Evolutionary conservation across 2,329 filamentous ascomycete species (phyloP).

Genomic region (Tolypocladium tropicale): DNA sequence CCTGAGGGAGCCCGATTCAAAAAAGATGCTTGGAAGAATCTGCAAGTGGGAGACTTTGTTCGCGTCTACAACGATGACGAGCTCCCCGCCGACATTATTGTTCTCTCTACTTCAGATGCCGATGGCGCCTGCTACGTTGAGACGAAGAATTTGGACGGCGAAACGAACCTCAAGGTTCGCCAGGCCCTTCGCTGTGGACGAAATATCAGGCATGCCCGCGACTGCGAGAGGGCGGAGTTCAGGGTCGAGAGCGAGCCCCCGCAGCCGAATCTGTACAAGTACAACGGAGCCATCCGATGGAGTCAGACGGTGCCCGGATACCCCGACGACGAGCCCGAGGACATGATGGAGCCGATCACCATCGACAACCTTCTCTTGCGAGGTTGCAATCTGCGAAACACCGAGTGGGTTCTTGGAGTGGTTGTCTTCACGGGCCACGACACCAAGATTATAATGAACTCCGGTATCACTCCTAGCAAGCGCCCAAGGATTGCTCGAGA

Average conservation of each 20-base stretch:
- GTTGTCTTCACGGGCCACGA: constrained; percentile 93
- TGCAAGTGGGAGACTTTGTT: constrained; percentile 92
- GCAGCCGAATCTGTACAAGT: constrained; percentile 90
- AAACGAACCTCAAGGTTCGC: constrained; percentile 94
- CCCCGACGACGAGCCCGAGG: constrained; percentile 49
- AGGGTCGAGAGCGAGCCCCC: constrained; percentile 81
- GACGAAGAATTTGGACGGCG: constrained; percentile 95
- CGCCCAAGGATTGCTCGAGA: constrained; percentile 83
- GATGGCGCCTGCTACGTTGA: constrained; percentile 96
- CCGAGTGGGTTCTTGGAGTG: constrained; percentile 88
- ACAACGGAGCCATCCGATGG: constrained; percentile 86
- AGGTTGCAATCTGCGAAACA: constrained; percentile 89
- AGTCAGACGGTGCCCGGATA: constrained; percentile 58
- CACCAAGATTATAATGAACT: constrained; percentile 99
- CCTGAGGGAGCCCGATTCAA: constrained; percentile 73
- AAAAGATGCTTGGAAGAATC: constrained; percentile 87
- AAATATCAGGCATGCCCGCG: constrained; percentile 73
- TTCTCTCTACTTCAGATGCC: constrained; percentile 83
- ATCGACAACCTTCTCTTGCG: constrained; percentile 94
- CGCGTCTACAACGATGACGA: constrained; percentile 95
- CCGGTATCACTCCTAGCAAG: constrained; percentile 90
- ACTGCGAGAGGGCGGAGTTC: constrained; percentile 87
- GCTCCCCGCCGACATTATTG: constrained; percentile 84
- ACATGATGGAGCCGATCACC: constrained; percentile 85
- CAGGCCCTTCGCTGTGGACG: constrained; percentile 81